Evolutionary conservation across 1,139 yeast species (phyloP), one percentile per base, ranked within the genome.

Genomic region (Wickerhamiella infanticola): DNA sequence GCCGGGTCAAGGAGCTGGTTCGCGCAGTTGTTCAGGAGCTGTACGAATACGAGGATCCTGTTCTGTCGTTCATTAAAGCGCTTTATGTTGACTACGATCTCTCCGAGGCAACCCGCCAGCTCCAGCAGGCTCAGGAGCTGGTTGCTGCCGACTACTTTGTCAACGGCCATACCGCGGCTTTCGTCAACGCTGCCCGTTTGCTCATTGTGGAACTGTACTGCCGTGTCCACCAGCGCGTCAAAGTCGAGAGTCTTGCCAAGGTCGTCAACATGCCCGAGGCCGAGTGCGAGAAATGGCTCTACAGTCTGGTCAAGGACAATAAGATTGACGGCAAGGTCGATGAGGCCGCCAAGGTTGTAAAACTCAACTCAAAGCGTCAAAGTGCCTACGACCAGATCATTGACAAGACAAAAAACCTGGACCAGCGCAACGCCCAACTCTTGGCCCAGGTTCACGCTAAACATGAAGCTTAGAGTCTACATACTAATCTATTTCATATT

Each of bases 1-100:
- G 74, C 57, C 72, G 73, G 53, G 63, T 77, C 48, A 75, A 68
- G 59, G 82, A 77, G 51, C 61, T 77, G 45, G 66, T 74, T 44
- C 68, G 72, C 49, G 73, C 74, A 18, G 73, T 77, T 45, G 68
- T 67, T 46, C 79, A 74, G 55, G 82, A 77, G 59, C 63, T 66
- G 44, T 75, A 77, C 59, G 81, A 77, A 63, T 77, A 73, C 62
- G 62, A 63, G 51, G 83, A 77, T 56, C 80, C 82, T 35, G 66
- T 77, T 47, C 73, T 80, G 29, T 67, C 68, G 47, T 72, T 77
- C 50, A 66, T 77, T 50, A 67, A 69, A 49, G 69, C 74, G 4
- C 60, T 77, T 45, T 76, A 72, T 58, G 67, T 73, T 48, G 76
- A 72, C 53, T 76, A 71, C 57, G 54, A 52, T 33, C 74, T 76